Evolutionary conservation across 805 yeast species (phyloP).

Genomic region (Jamesozyma jinghongensis): DNA sequence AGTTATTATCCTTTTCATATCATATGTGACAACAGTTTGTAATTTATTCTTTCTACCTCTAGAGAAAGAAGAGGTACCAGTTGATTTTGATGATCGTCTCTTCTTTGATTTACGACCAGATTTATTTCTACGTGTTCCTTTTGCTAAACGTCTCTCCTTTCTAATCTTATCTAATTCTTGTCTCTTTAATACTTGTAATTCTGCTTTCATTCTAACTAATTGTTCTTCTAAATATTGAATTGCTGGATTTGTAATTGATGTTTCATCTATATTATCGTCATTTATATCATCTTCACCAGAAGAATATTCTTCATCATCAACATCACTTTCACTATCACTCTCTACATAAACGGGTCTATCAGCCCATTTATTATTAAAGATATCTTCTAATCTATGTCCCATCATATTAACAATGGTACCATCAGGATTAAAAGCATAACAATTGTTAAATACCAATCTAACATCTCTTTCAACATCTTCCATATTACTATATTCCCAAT

Average conservation of each 20-base stretch:
- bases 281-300: slow-evolving; percentile 32
- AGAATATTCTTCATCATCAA: slow-evolving; percentile 31
- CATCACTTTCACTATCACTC: slow-evolving; percentile 37
- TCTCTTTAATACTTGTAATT: slow-evolving; percentile 71
- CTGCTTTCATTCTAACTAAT: slow-evolving; percentile 73
- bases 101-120: slow-evolving; percentile 1
- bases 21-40: slow-evolving; percentile 62
- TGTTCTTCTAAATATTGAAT: slow-evolving; percentile 84
- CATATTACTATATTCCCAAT: slow-evolving; percentile 81
- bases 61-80: neutral
- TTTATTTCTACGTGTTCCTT: slow-evolving; percentile 28
- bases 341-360: slow-evolving; percentile 69
- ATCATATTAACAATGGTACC: slow-evolving; percentile 93
- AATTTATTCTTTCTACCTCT: slow-evolving; percentile 22
- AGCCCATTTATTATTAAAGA: slow-evolving; percentile 81
- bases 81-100: slow-evolving; percentile 28
- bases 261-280: slow-evolving; percentile 51
- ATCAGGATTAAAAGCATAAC: slow-evolving; percentile 89
- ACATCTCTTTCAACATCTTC: slow-evolving; percentile 82
- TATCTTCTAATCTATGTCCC: slow-evolving; percentile 86
- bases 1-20: slow-evolving; percentile 90
- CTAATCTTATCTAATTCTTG: slow-evolving; percentile 61
- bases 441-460: slow-evolving; percentile 74
- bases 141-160: slow-evolving; percentile 43
- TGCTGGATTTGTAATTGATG: slow-evolving; percentile 73